phyloP scores from a whole-genome alignment of 2,329 filamentous ascomycete species.

The Parastagonospora nodorum region DNA sequence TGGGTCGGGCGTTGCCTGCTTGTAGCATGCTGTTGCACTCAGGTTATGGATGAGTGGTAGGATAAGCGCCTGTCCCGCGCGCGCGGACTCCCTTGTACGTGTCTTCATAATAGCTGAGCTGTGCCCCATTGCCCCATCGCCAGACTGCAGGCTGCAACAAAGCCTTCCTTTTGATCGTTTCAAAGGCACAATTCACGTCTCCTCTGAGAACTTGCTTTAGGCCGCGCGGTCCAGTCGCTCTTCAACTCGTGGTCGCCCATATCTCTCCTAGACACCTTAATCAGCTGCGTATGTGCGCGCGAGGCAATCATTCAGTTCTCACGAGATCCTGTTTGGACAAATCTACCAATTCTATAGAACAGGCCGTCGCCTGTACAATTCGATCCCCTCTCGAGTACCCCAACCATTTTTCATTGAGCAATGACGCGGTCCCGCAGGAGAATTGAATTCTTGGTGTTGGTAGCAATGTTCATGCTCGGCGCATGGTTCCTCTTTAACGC shows the following conservation, averaged over 20 bases:
- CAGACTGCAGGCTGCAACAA: slow-evolving; percentile 1
- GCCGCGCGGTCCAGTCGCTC: too few species aligned
- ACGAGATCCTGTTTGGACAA: too few species aligned
- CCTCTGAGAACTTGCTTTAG: too few species aligned
- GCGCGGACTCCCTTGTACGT: background rate
- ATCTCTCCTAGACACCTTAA: too few species aligned
- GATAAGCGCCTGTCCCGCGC: too few species aligned
- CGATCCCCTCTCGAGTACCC: background rate
- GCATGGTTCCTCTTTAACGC: slow-evolving; percentile 17
- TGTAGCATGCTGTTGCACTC: background rate
- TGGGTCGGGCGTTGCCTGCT: background rate
- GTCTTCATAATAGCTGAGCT: slow-evolving; percentile 5
- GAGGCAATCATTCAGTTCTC: too few species aligned
- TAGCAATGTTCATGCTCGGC: slow-evolving; percentile 19
- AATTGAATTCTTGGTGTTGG: slow-evolving; percentile 12
- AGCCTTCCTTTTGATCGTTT: background rate
- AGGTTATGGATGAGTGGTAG: too few species aligned
- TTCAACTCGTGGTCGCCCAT: too few species aligned
- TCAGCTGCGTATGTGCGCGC: too few species aligned
- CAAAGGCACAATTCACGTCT: too few species aligned
- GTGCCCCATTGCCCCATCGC: slow-evolving; percentile 14
- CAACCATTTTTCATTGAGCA: slow-evolving; percentile 5
- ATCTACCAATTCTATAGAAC: too few species aligned
- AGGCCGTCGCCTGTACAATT: too few species aligned
- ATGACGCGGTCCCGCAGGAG: slow-evolving; percentile 15